phyloP scores from a whole-genome alignment of 2,329 filamentous ascomycete species.

The Pseudopithomyces maydicus region DNA sequence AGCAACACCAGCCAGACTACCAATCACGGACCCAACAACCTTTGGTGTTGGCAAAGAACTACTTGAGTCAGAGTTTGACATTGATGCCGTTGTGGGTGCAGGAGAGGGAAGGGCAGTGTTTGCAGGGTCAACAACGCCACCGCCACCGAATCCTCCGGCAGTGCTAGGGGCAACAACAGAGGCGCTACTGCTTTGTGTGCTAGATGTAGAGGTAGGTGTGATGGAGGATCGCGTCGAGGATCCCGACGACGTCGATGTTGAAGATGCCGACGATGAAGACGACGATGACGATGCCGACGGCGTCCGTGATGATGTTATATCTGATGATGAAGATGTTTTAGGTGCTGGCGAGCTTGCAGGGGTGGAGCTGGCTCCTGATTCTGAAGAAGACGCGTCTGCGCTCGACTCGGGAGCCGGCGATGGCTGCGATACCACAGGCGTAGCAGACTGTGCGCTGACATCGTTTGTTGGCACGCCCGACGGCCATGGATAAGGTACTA shows the following conservation, averaged over 20 bases:
- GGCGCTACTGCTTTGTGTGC: neutral
- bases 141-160: slow-evolving; percentile 16
- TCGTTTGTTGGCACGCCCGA: slow-evolving; percentile 21
- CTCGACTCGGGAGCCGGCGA: slow-evolving; percentile 1
- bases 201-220: slow-evolving; percentile 12
- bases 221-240: slow-evolving; percentile 10
- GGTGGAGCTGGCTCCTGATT: slow-evolving; percentile 21
- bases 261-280: slow-evolving; percentile 15
- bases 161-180: slow-evolving; percentile 2
- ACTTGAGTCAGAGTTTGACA: slow-evolving; percentile 11
- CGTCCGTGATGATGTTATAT: slow-evolving; percentile 16
- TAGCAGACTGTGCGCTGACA: slow-evolving; percentile 4
- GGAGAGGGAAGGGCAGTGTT: slow-evolving; percentile 17
- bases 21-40: slow-evolving; percentile 67
- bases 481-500: slow-evolving; percentile 41
- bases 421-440: neutral
- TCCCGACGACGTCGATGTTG: slow-evolving; percentile 16
- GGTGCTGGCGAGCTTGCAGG: slow-evolving; percentile 15
- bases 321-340: slow-evolving; percentile 15
- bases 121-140: slow-evolving; percentile 17
- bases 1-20: slow-evolving; percentile 63
- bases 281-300: slow-evolving; percentile 11
- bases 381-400: neutral
- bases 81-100: slow-evolving; percentile 15
- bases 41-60: slow-evolving; percentile 53